Conservation (phyloP, 768 basidiomycete species). For the Phylloporus sp. region DNA sequence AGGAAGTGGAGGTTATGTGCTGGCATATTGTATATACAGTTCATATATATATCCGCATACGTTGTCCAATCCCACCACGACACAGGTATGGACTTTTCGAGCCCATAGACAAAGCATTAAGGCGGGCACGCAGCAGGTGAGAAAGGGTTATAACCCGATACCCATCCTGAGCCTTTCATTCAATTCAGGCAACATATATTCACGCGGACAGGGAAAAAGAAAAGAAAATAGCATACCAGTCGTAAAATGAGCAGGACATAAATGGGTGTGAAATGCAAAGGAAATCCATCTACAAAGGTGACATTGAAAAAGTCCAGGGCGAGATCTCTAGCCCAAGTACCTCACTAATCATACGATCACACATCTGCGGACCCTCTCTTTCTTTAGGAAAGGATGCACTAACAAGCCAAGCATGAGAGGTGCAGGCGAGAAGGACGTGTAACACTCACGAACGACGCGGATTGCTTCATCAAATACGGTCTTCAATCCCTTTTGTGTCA, state of each 20-base stretch:
- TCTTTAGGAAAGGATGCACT: constrained; percentile 79
- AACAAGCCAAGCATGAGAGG: constrained; percentile 8
- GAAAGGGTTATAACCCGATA: background rate
- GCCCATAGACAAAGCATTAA: too few relatives aligned
- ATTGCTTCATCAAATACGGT: constrained; percentile 99
- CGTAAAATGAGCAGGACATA: constrained; percentile 68
- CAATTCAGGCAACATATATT: constrained; percentile 35
- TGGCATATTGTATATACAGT: background rate
- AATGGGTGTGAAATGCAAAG: constrained; percentile 55
- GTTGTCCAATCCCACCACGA: too few relatives aligned
- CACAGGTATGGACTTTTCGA: too few relatives aligned
- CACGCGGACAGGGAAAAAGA: constrained; percentile 25
- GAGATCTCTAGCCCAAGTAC: constrained; percentile 16
- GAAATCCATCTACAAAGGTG: constrained; percentile 33
- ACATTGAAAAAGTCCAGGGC: constrained; percentile 14
- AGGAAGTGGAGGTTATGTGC: background rate
- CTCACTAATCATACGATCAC: constrained; percentile 61
- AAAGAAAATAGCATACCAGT: constrained; percentile 48
- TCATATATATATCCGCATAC: too few relatives aligned
- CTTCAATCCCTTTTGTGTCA: constrained; percentile 98
- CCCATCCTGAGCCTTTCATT: background rate
- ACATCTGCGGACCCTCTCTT: constrained; percentile 51
- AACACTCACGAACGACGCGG: constrained; percentile 82
- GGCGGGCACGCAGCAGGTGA: too few relatives aligned
- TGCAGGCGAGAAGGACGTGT: background rate